Base-by-base conservation (phyloP, 768 basidiomycete species). In the Tulasnella sp. region DNA sequence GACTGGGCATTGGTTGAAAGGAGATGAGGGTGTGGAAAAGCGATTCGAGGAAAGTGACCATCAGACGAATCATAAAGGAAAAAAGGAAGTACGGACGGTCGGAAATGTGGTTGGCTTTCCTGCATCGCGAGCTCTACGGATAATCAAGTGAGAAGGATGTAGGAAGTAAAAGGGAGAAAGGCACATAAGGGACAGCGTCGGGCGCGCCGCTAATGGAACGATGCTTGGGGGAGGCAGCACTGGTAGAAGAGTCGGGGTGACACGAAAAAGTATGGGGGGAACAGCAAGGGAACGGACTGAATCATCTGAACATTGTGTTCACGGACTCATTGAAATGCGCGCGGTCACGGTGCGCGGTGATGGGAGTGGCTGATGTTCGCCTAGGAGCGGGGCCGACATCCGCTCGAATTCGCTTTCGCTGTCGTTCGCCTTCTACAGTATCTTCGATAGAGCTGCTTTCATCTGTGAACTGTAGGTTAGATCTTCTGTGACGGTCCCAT, bases 241-340 rank as follows among this genome's bases (percentile, higher is more conserved):
- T n/a, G 41, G 40, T 40, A 5, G 73, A 41, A 75, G 73, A 31
- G 73, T 9, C 28, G 77, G 41, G n/a, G 73, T 41, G 22, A 78
- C 58, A 37, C 77, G 77, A 42, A 60, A 18, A 58, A 40, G 54
- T 48, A 24, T 60, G 77, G 60, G 50, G n/a, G n/a, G n/a, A n/a
- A n/a, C n/a, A 78, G 58, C 5, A 41, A 9, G 31, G 64, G 60
- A 60, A 42, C 16, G 24, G 50, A 48, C 24, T 16, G 76, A 58
- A 50, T n/a, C n/a, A n/a, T n/a, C n/a, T n/a, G n/a, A 64, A 40
- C 64, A 20, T 48, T 77, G 64, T 46, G 58, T 72, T 44, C 42
- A 79, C 78, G 64, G 78, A 79, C 11, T 79, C 78, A 72, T 69
- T 79, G 78, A 79, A 79, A 31, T 46, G 64, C 69, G 78, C 46